These are phyloP conservation scores for Magnaporthales sp. DNA, from an alignment of 2,329 filamentous ascomycete species.

Conservation along the genomic window DNA sequence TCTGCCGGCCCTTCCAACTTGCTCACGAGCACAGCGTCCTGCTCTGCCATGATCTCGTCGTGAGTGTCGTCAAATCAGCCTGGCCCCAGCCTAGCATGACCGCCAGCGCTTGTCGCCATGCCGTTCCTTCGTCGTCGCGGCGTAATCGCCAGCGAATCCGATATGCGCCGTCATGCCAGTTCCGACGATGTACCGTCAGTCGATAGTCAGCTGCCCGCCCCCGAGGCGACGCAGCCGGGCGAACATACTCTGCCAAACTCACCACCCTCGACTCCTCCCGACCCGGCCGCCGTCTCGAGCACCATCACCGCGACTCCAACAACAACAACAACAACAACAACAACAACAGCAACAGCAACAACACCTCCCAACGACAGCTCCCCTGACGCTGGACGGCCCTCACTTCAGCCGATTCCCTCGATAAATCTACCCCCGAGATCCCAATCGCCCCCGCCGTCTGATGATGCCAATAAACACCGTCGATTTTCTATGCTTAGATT, in stretches of 20 bases:
- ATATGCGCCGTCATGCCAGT: conserved; percentile 45
- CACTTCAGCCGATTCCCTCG: conserved; percentile 9
- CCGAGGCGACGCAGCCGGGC: conserved; percentile 8
- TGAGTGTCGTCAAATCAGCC: not conserved
- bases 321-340: conserved; percentile 18
- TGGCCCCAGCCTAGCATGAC: conserved; percentile 12
- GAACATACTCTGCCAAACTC: conserved; percentile 8
- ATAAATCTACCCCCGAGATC: conserved; percentile 24
- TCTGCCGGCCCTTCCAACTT: not conserved
- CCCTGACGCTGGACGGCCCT: conserved; percentile 12
- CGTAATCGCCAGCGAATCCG: conserved; percentile 49
- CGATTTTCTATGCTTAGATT: conserved; percentile 70
- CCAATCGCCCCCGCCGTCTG: conserved; percentile 42
- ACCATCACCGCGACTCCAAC: conserved; percentile 20
- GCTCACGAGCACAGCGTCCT: not conserved
- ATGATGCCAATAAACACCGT: conserved; percentile 46
- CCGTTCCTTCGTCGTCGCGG: conserved; percentile 54
- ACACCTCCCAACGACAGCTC: conserved; percentile 1
- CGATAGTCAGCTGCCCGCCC: conserved; percentile 6
- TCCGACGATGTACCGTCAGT: conserved; percentile 20
- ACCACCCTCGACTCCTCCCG: conserved; percentile 13
- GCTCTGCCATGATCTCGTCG: conserved; percentile 5
- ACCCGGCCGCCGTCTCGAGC: conserved; percentile 13
- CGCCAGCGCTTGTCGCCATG: conserved; percentile 31
- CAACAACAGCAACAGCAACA: conserved; percentile 14